These are phyloP conservation scores for Teratosphaeria destructans DNA, from an alignment of 2,329 filamentous ascomycete species.

Conservation along the genomic window DNA sequence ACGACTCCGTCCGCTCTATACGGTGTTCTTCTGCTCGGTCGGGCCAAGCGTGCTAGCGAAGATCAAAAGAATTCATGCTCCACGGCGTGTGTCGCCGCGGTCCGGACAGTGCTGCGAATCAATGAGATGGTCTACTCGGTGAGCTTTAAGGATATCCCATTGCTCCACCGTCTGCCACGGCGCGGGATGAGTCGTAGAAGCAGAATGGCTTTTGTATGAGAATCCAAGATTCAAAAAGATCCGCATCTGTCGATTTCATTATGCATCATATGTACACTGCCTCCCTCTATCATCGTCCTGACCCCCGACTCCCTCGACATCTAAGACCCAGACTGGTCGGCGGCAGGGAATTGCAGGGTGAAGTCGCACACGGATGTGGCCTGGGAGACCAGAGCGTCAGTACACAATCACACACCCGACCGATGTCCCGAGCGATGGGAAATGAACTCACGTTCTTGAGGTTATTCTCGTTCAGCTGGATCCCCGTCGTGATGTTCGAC, in stretches of 20 bases:
- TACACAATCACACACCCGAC: not conserved
- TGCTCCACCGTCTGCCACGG: not conserved
- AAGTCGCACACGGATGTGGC: conserved; percentile 11
- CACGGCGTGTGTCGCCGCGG: too few relatives aligned
- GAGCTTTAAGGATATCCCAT: too few relatives aligned
- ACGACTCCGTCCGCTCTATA: too few relatives aligned
- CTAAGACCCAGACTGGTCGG: conserved; percentile 3
- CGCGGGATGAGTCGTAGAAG: not conserved
- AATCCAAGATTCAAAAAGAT: not conserved
- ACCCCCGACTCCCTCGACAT: not conserved
- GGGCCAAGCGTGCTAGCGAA: too few relatives aligned
- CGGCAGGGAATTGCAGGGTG: conserved; percentile 10
- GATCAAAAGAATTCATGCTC: too few relatives aligned
- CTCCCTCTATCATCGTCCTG: not conserved
- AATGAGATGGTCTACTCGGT: too few relatives aligned
- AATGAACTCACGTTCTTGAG: conserved; percentile 8
- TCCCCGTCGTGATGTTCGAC: conserved; percentile 12
- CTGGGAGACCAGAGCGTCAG: not conserved
- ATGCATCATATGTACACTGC: not conserved
- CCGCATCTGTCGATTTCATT: not conserved
- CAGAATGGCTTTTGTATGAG: not conserved
- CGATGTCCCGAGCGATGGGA: not conserved
- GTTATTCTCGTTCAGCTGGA: conserved; percentile 12
- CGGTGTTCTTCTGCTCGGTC: too few relatives aligned
- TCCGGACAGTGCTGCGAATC: too few relatives aligned